Evolutionary conservation across 2,329 filamentous ascomycete genomes (phyloP), one percentile per base, ranked within the genome.

Genomic region (Zymoseptoria brevis): DNA sequence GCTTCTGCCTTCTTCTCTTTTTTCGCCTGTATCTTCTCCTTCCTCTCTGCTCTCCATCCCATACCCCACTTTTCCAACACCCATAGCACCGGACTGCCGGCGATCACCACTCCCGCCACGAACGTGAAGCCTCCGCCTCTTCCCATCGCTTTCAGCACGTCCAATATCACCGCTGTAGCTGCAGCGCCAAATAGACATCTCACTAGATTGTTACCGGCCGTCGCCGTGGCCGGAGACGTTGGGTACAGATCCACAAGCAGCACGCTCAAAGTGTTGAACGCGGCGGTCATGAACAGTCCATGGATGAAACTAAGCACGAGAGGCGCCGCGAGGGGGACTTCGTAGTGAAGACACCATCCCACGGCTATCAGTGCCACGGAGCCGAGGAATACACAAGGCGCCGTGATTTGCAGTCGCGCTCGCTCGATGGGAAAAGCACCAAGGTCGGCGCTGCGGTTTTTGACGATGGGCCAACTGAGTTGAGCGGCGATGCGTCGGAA

Each of bases 401-500:
- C 63, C 1, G 73, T 69, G n/a, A 77, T 67, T 53, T 76, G 64
- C 1, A 79, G 65, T 16, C 77, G 70, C 1, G 72, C 72, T 19
- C 69, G 69, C 61, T 80, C 81, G 30, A 84, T 75, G 0, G 80
- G 76, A 57, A 83, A 83, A 19, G 76, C 69, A 3, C 67, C 64
- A 16, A 84, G 68, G 58, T 82, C 77, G 54, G 79, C 75, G 4
- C 76, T 79, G 8, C 83, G 82, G 62, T 82, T 84, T 59, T 77
- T 80, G 61, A 83, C 81, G 63, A 90, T 81, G 1, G 77, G 75
- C 59, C 90, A 77, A 5, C 84, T 84, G 24, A 85, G 75, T 45
- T 80, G 79, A 56, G 76, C 78, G 1, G 88, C 87, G 50, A 84
- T 80, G 52, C 87, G 81, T 5, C 84, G 79, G 72, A 89, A 95